Evolutionary conservation across 2,329 filamentous ascomycete genomes (phyloP).

Genomic region (Nigrospora osmanthi): DNA sequence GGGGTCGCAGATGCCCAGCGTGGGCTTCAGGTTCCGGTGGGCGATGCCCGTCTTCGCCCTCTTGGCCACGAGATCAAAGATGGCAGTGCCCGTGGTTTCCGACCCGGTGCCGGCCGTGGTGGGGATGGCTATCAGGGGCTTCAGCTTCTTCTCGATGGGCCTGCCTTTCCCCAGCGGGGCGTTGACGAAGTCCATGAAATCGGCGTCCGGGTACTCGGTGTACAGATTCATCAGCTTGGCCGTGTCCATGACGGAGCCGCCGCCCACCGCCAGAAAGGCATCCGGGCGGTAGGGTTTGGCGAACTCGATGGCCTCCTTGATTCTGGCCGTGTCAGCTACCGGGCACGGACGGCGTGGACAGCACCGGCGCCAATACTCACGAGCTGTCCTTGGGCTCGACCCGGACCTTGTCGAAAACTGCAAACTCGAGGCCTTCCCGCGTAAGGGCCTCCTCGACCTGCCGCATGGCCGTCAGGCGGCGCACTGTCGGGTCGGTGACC

Average conservation of each 20-base stretch:
- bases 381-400: constrained; percentile 94
- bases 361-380: constrained; percentile 35
- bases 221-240: constrained; percentile 99
- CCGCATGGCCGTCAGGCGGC: constrained; percentile 79
- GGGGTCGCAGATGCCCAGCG: constrained; percentile 76
- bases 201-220: constrained; percentile 79
- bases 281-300: constrained; percentile 75
- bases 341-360: background rate
- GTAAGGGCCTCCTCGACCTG: constrained; percentile 77
- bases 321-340: constrained; percentile 35
- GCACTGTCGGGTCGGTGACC: constrained; percentile 80
- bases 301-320: constrained; percentile 85
- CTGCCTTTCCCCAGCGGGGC: constrained; percentile 81
- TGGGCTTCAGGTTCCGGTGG: constrained; percentile 91
- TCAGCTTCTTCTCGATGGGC: constrained; percentile 63
- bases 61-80: constrained; percentile 88
- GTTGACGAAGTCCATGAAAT: constrained; percentile 97
- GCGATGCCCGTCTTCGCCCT: constrained; percentile 94
- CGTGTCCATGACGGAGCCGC: constrained; percentile 94
- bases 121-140: constrained; percentile 73
- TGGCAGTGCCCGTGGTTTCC: constrained; percentile 95
- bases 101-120: constrained; percentile 84
- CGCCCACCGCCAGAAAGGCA: constrained; percentile 84
- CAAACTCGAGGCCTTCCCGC: constrained; percentile 70
- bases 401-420: constrained; percentile 71